Conservation (phyloP, 176 grass and related monocot species). For the Ampelocalamus luodianensis region DNA sequence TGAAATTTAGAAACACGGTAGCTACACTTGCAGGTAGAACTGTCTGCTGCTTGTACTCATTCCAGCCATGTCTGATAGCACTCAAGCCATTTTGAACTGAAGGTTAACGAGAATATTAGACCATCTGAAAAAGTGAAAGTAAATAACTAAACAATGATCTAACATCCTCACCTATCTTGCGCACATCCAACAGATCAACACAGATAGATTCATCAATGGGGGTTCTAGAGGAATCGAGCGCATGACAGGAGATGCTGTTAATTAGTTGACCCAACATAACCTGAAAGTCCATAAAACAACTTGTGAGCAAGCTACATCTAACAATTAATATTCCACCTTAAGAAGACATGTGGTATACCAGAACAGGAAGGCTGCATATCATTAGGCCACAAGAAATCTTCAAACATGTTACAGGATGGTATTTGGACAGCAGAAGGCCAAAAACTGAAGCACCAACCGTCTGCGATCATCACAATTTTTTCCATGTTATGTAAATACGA, state of each 20-base stretch:
- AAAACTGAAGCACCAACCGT: conserved; percentile 88
- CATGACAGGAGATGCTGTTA: conserved; percentile 78
- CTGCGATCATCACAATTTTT: conserved; percentile 49
- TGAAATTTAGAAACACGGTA: conserved; percentile 91
- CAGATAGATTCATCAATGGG: conserved; percentile 59
- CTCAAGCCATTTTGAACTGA: conserved; percentile 84
- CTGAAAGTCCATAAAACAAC: conserved; percentile 55
- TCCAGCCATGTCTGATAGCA: conserved; percentile 84
- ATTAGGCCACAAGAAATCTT: conserved; percentile 82
- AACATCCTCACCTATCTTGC: conserved; percentile 69
- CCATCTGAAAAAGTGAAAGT: conserved; percentile 31
- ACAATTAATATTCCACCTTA: conserved; percentile 33
- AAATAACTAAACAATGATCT: conserved; percentile 10
- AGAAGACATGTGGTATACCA: conserved; percentile 55
- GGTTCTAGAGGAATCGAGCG: conserved; percentile 73
- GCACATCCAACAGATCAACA: conserved; percentile 65
- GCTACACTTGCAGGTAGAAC: conserved; percentile 93
- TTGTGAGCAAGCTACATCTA: conserved; percentile 20
- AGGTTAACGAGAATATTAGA: conserved; percentile 49
- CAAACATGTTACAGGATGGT: conserved; percentile 79
- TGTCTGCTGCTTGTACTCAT: conserved; percentile 90
- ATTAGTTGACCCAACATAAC: conserved; percentile 88
- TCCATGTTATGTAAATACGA: conserved; percentile 34
- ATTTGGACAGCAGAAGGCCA: conserved; percentile 87
- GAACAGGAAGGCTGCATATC: conserved; percentile 80